A percentile compares a stretch with the other conserved stretches of the same genome.
Conservation (phyloP, 129 eudicot species). For the Ambrosia artemisiifolia region DNA sequence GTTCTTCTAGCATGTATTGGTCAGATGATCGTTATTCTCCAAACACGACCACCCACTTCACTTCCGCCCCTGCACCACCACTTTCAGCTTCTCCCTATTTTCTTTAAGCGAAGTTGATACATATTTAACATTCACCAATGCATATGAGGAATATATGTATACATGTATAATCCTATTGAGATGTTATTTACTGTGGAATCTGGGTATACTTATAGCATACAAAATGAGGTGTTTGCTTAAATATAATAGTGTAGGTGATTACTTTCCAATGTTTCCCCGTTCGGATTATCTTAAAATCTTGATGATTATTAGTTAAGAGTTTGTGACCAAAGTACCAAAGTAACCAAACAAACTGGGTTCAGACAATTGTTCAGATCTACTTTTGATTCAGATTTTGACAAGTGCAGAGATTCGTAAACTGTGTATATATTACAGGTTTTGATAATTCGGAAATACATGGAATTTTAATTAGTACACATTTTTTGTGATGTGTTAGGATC, state of each 20-base stretch:
- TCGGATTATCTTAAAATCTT: background rate
- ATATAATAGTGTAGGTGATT: background rate
- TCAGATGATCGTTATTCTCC: no score
- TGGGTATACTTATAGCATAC: background rate
- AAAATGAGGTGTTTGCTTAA: background rate
- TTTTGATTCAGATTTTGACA: background rate
- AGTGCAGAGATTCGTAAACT: background rate
- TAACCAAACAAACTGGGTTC: no score
- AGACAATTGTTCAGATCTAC: background rate
- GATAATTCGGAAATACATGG: no score
- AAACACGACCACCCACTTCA: no score
- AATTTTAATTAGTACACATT: no score
- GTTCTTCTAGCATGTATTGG: no score
- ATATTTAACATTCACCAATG: background rate
- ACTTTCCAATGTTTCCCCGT: background rate
- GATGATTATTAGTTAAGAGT: background rate
- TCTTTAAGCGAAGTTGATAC: no score
- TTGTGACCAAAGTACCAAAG: background rate
- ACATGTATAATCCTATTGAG: background rate
- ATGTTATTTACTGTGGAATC: background rate
- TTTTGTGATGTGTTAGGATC: no score
- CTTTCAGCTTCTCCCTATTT: no score
- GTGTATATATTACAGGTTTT: background rate
- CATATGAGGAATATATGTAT: background rate
- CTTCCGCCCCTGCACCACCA: no score